phyloP scores from a whole-genome alignment of 2,329 filamentous ascomycete genomes.

The Sordariomycetes sp. region DNA sequence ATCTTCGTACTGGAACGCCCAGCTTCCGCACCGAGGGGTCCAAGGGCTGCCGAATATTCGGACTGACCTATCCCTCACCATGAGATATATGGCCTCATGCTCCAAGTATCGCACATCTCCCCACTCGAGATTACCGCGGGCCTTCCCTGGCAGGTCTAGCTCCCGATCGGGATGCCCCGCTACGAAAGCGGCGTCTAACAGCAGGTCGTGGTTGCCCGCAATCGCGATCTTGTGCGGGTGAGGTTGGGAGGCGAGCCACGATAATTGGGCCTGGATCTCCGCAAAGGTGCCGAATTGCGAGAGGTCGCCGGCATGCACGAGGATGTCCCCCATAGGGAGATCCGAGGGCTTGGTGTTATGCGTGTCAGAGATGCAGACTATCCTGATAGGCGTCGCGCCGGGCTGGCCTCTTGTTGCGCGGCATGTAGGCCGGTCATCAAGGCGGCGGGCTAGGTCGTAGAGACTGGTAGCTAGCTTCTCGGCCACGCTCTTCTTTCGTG shows the following conservation, averaged over 20 bases:
- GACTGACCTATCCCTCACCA: neutral
- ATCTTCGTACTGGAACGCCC: slow-evolving; percentile 29
- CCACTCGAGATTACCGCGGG: slow-evolving; percentile 1
- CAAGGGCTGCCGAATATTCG: slow-evolving; percentile 15
- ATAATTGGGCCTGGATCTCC: neutral
- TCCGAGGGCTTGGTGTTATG: slow-evolving; percentile 22
- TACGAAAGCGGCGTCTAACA: slow-evolving; percentile 13
- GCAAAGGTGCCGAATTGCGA: slow-evolving; percentile 15
- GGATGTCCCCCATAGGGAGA: slow-evolving; percentile 29
- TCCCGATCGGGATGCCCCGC: slow-evolving; percentile 10
- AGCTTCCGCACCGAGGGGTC: slow-evolving; percentile 21
- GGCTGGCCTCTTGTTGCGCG: neutral
- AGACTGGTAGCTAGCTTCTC: neutral
- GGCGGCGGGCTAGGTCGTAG: neutral
- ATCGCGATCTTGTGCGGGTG: slow-evolving; percentile 32
- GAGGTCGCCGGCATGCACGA: slow-evolving; percentile 38
- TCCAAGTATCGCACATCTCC: neutral
- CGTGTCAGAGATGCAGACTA: slow-evolving; percentile 26
- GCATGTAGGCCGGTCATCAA: neutral
- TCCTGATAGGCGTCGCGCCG: neutral
- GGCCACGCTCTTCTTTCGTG: neutral
- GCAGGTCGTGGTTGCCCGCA: slow-evolving; percentile 33
- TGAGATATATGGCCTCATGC: neutral
- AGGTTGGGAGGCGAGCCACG: slow-evolving; percentile 21
- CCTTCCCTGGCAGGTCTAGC: neutral